Evolutionary conservation across 371 early-diverging fungal species (phyloP), one percentile per base, ranked within the genome.

Genomic region (Circinella umbellata): DNA sequence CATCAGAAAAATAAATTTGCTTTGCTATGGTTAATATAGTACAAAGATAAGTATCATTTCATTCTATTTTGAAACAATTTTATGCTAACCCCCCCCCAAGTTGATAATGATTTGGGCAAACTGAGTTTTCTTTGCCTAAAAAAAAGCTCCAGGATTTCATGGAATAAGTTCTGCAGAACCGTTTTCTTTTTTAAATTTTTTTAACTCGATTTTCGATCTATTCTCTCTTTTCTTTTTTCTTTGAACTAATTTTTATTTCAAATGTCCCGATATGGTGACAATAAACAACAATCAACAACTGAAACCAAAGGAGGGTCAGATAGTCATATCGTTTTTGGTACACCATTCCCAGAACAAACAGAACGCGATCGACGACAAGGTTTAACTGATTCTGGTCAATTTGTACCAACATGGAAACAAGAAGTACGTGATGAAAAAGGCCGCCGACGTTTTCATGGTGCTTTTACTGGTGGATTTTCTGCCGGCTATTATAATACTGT

Each of bases 401-500:
- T 84, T 68, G 75, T 82, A 7, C 87, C 87, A 1, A 73, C 78
- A 20, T 87, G 87, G 87, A 83, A 86, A 61, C 87, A 87, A 69
- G 85, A 87, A 70, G 87, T 82, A 17, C 71, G 82, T 37, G 96
- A 97, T 75, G 96, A 96, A 70, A 78, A 90, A 39, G 98, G 98
- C 6, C 82, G 94, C 20, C 84, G 93, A 54, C 82, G 97, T 34
- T 90, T 97, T 67, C 98, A 97, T 74, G 98, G 98, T 34, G 98
- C 98, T 1, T 97, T 97, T 81, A 94, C 92, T 18, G 98, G 98
- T 51, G 98, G 98, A 7, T 96, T 92, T 72, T 92, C 94, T 10
- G 98, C 97, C 1, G 98, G 98, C 13, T 96, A 97, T 72, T 95
- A 86, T 76, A 96, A 96, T 76, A 97, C 95, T 3, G 98, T 96